Evolutionary conservation across 352 stramenopile species (phyloP).

Genomic region (Globisporangium splendens): DNA sequence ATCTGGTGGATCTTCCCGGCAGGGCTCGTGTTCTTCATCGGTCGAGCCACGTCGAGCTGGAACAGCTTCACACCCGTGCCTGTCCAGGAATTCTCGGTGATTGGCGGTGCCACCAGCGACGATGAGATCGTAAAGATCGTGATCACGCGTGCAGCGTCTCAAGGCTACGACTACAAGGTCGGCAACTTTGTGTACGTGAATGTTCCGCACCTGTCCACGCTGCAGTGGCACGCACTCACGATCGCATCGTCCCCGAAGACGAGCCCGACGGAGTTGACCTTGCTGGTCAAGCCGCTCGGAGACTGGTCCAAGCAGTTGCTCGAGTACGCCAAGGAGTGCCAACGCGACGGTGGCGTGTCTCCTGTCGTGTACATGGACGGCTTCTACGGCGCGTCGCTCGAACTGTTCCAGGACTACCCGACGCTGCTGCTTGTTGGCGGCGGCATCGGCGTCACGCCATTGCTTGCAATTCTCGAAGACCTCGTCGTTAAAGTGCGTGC

Average conservation of each 20-base stretch:
- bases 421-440: conserved; percentile 41
- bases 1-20: conserved; percentile 57
- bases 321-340: conserved; percentile 37
- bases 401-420: conserved; percentile 44
- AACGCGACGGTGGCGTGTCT: conserved; percentile 12
- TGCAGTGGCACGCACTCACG: conserved; percentile 56
- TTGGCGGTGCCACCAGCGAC: conserved; percentile 16
- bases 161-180: conserved; percentile 44
- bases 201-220: conserved; percentile 45
- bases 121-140: conserved; percentile 52
- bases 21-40: conserved; percentile 51
- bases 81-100: conserved; percentile 29
- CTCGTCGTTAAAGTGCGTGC: conserved; percentile 24
- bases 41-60: conserved; percentile 37
- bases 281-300: conserved; percentile 51
- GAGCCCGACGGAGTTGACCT: conserved; percentile 29
- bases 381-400: conserved; percentile 44
- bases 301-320: conserved; percentile 43
- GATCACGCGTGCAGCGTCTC: conserved; percentile 28
- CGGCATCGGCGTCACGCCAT: conserved; percentile 42
- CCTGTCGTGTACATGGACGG: conserved; percentile 54
- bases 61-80: conserved; percentile 39
- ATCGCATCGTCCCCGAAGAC: conserved; percentile 49
- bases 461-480: conserved; percentile 46
- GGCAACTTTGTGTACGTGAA: conserved; percentile 58